Evolutionary conservation across 495 filamentous ascomycete species (phyloP), one percentile per base, ranked within the genome.

Genomic region (Penicillium dipodomyicola): DNA sequence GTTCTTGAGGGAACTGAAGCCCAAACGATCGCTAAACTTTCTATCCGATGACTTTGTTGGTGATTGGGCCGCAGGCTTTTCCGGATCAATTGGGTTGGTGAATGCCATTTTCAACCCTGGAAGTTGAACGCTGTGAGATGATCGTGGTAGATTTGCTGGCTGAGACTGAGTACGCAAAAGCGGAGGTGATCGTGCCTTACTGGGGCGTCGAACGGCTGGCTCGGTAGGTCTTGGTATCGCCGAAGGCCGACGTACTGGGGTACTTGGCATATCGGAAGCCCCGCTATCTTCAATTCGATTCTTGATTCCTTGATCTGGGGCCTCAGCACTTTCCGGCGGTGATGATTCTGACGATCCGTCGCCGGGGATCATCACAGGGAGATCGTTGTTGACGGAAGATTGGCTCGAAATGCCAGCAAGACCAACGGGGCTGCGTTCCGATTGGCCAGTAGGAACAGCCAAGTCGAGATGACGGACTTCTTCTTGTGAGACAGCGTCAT

Each of bases 391-490:
- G 29, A 41, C 54, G 27, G 45, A 17, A 4, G 54, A 15, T 40
- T 29, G 52, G n/a, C 39, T 54, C 17, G 52, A 37, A 39, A 62
- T 42, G 23, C 49, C 22, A 39, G 49, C 49, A 9, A 53, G 20
- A 43, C 56, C 61, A 15, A 59, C 49, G 5, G 49, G 44, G 17
- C 41, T 35, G 14, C 55, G 57, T 35, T 72, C 72, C n/a, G 62
- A 65, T 52, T 75, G 69, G 32, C 63, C 65, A 11, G 72, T 67
- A 20, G 85, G 72, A 12, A 86, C 75, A n/a, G 87, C 88, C 39
- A 92, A 79, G 63, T 93, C 89, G 3, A 91, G 75, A 60, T 89
- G 85, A 23, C 83, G 81, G 23, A 89, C 79, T 61, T 84, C 81
- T 32, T 87, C 80, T 29, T 69, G 64, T 7, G 63, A 43, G 19